phyloP scores from a whole-genome alignment of 768 basidiomycete genomes.

The Trametes meyenii region DNA sequence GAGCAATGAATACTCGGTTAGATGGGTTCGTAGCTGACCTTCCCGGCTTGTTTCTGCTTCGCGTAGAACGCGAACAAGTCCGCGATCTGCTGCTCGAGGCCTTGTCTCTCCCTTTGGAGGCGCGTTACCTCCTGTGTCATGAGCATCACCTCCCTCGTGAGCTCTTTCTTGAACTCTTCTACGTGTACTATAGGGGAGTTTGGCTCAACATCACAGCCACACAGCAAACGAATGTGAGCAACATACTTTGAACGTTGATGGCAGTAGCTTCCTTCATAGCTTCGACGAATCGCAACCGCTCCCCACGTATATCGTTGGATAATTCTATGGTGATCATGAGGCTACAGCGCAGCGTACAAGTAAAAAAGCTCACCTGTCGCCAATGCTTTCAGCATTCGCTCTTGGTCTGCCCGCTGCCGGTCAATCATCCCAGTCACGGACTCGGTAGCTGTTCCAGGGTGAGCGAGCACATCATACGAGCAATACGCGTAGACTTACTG shows the following conservation, averaged over 20 bases:
- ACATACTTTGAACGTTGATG: constrained; percentile 76
- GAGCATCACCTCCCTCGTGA: constrained; percentile 70
- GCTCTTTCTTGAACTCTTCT: constrained; percentile 83
- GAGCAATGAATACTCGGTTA: not conserved
- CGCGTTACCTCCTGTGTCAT: constrained; percentile 77
- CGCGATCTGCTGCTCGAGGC: constrained; percentile 69
- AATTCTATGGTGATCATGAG: constrained; percentile 52
- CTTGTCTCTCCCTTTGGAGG: constrained; percentile 65
- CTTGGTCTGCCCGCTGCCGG: constrained; percentile 73
- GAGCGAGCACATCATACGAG: not conserved
- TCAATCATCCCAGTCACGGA: constrained; percentile 64
- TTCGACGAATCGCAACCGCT: constrained; percentile 84
- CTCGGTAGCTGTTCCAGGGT: constrained; percentile 47
- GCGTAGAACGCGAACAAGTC: constrained; percentile 75
- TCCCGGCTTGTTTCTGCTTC: constrained; percentile 55
- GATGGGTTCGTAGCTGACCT: not conserved
- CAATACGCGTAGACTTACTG: constrained; percentile 30
- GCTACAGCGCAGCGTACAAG: not conserved
- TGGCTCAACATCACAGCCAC: constrained; percentile 18
- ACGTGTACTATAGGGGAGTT: constrained; percentile 65
- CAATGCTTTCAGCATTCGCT: constrained; percentile 64
- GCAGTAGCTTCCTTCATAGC: constrained; percentile 95
- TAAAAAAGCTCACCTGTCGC: constrained; percentile 54
- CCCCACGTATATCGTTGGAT: constrained; percentile 82
- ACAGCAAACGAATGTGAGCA: not conserved